Conservation (phyloP, 805 yeast genomes). For the Wickerhamiella kurtzmanii region DNA sequence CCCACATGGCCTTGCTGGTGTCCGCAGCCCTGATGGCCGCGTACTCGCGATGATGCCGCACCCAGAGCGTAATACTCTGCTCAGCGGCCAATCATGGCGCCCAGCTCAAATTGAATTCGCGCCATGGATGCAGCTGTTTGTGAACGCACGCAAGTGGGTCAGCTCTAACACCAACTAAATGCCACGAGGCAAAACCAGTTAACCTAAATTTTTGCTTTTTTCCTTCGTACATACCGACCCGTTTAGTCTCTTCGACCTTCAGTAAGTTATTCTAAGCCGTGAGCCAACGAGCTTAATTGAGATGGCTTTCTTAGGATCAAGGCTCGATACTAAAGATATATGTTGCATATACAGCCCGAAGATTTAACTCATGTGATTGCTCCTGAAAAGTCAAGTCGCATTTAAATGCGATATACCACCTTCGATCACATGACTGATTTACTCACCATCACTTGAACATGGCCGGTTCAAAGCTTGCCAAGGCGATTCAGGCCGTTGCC, state of each 20-base stretch:
- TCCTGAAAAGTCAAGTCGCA: too few species aligned
- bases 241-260: too few species aligned
- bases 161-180: neutral
- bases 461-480: slow-evolving; percentile 4
- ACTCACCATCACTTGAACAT: neutral
- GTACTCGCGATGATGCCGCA: slow-evolving; percentile 99
- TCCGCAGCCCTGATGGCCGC: slow-evolving; percentile 80
- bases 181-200: too few species aligned
- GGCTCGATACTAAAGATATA: too few species aligned
- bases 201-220: too few species aligned
- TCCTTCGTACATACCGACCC: too few species aligned
- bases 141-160: slow-evolving; percentile 91
- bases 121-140: slow-evolving; percentile 90
- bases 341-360: too few species aligned
- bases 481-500: slow-evolving; percentile 20
- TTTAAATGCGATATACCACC: neutral
- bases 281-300: neutral
- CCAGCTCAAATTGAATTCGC: slow-evolving; percentile 39
- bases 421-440: neutral
- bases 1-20: slow-evolving; percentile 84
- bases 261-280: neutral
- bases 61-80: slow-evolving; percentile 86
- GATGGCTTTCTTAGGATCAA: too few species aligned
- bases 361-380: too few species aligned
- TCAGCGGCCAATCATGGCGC: slow-evolving; percentile 84